Evolutionary conservation across 345 rosid species (phyloP), one percentile per base, ranked within the genome.

Genomic region (Populus tremula): DNA sequence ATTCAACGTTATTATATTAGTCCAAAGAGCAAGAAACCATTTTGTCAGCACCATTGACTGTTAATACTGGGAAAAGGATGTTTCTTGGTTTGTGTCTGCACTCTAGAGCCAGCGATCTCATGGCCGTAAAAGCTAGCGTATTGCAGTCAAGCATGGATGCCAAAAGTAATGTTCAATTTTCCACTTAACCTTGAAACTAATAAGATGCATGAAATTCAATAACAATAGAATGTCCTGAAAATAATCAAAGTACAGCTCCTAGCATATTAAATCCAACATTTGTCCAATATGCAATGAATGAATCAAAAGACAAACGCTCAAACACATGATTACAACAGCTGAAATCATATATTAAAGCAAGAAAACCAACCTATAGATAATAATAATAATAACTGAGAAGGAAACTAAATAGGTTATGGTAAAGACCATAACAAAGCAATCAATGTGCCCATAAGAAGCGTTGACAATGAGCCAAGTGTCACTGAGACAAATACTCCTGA

Each of bases 401-500:
- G 27, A 17, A 35, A 33, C 36, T 75, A 49, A 47, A 36, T 72
- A 49, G 56, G 73, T 70, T 10, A 76, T 17, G 70, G 45, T 47
- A 61, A 65, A 68, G 29, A 73, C 74, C 82, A 71, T 13, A 62
- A 20, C 72, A 79, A 69, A 18, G 78, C 73, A 33, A 71, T 31
- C 23, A 78, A 54, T 39, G 80, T 39, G 29, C 81, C 45, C 23
- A 20, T 47, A 56, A 77, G 31, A 53, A 83, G 70, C 39, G 75
- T 6, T 8, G 70, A 65, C 56, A 82, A 67, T 10, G 74, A 72
- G 70, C 63, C 23, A 49, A 67, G 3, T 25, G 76, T 73, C 14
- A 76, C 67, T 4, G 81, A 61, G 54, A 79, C 54, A 9, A 31
- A 43, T n/a, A 39, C 36, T 53, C 80, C 88, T 8, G 89, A 86